Conservation (phyloP, 2,329 filamentous ascomycete genomes). For the Microsporum canis region DNA sequence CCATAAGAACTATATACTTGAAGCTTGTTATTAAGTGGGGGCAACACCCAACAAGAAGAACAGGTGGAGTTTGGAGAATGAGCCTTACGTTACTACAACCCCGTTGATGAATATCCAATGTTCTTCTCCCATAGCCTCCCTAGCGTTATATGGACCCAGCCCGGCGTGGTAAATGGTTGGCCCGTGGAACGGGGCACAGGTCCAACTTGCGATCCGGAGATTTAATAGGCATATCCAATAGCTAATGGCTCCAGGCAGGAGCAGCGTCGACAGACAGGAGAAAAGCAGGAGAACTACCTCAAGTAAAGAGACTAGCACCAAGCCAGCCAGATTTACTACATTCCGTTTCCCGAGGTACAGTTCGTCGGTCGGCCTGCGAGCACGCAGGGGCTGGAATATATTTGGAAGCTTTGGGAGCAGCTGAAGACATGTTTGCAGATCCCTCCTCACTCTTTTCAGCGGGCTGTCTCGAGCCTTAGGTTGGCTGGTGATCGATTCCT, state of each 20-base stretch:
- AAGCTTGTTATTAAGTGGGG: neutral
- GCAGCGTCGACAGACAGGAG: neutral
- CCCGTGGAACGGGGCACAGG: constrained; percentile 11
- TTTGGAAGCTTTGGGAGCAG: constrained; percentile 11
- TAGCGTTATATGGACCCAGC: neutral
- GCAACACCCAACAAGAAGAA: neutral
- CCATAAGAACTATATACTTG: constrained; percentile 42
- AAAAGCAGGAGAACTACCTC: constrained; percentile 6
- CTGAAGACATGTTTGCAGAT: constrained; percentile 9
- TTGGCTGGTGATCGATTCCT: constrained; percentile 8
- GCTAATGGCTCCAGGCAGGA: constrained; percentile 13
- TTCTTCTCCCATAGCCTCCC: constrained; percentile 6
- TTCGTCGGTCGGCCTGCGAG: constrained; percentile 9
- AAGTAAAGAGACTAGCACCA: constrained; percentile 9
- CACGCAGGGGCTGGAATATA: constrained; percentile 7
- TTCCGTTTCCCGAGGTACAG: constrained; percentile 8
- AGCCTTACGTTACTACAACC: constrained; percentile 13
- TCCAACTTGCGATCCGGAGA: constrained; percentile 6
- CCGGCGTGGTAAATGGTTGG: constrained; percentile 6
- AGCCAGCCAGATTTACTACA: constrained; percentile 6
- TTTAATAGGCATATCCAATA: constrained; percentile 1
- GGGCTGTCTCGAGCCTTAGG: constrained; percentile 13
- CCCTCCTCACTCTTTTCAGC: constrained; percentile 7
- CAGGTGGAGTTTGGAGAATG: neutral
- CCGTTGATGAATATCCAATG: constrained; percentile 16